Evolutionary conservation across 441 rosid genomes (phyloP), one percentile per base, ranked within the genome.

Genomic region (Adansonia madagascariensis): DNA sequence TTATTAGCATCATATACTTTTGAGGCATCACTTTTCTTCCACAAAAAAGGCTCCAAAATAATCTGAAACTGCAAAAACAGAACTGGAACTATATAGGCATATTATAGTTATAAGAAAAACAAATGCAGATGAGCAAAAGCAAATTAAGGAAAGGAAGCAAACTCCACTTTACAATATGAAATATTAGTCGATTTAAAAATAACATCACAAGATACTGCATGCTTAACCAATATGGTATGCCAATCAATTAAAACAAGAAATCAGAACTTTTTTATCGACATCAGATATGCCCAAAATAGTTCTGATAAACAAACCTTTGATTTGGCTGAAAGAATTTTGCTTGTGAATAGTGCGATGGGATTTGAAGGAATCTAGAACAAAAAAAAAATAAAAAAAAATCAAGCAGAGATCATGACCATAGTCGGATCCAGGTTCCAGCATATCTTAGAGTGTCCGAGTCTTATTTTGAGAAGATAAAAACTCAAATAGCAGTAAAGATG

Each of bases 41-140:
- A 94, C 76, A 94, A 73, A 83, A 94, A 82, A 27, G 98, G 99
- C 80, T 95, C 99, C 78, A 95, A 70, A 77, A 95, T 84, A 73
- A 95, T 85, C 80, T 89, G 89, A 84, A 91, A 75, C 98, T 95
- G 92, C 80, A 88, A 78, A 62, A 35, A 59, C 8, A 66, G 27
- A 81, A 70, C 71, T 4, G 15, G n/a, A 60, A 62, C 31, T 46
- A 27, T 56, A 56, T 9, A 35, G 35, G 52, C 24, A 11, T 72
- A 20, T 47, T 52, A 12, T 2, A 63, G 15, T 11, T 24, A 10
- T 60, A 22, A 10, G 3, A 24, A 10, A 60, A 60, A 22, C 39
- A 60, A 57, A 24, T 60, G 35, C 14, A 24, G 11, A 12, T 27
- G 7, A 24, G 14, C 14, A 27, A 70, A 22, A 49, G 59, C 22